Conservation (phyloP, 176 grass and related monocot species). For the Hordeum vulgare region MorexV3_pseudomolecules_assembly NC_058518.1:24976069-24976568, state of each 20-base stretch:
- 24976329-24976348: too few species aligned
- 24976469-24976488: too few species aligned
- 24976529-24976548: neutral
- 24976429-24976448: too few species aligned
- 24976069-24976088: conserved; percentile 9
- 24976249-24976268: neutral
- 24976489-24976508: neutral
- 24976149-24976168: conserved; percentile 67
- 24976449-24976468: too few species aligned
- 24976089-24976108: conserved; percentile 60
- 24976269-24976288: neutral
- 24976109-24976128: conserved; percentile 91
- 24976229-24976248: neutral
- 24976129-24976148: conserved; percentile 76
- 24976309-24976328: neutral
- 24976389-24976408: too few species aligned
- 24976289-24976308: neutral
- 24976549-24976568: too few species aligned
- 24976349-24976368: too few species aligned
- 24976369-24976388: too few species aligned
- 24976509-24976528: neutral
- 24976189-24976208: conserved; percentile 53
- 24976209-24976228: neutral
- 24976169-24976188: conserved; percentile 67
- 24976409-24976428: too few species aligned